Conservation (phyloP, 495 filamentous ascomycete species). For the Tuber indicum region DNA sequence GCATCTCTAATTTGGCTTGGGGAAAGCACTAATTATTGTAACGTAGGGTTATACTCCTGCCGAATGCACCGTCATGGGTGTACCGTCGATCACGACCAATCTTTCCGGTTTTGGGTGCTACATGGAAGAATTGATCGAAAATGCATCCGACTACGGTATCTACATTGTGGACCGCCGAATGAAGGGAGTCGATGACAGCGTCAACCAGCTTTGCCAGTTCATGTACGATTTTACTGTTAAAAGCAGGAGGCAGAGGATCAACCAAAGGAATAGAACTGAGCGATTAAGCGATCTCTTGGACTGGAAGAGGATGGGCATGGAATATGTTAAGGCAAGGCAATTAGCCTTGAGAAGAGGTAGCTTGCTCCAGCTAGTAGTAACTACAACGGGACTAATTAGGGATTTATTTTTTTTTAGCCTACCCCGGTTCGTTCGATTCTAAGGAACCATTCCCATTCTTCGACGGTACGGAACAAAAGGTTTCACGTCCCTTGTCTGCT, state of each 20-base stretch:
- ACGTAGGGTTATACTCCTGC: constrained; percentile 80
- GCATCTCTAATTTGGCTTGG: neutral
- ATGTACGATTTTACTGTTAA: constrained; percentile 96
- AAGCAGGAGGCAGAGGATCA: constrained; percentile 92
- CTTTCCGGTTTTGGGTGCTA: constrained; percentile 97
- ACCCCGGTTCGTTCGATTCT: constrained; percentile 73
- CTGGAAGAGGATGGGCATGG: constrained; percentile 99
- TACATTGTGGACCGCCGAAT: constrained; percentile 94
- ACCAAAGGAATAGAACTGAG: constrained; percentile 97
- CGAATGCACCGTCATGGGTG: constrained; percentile 98
- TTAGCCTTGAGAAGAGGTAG: constrained; percentile 75
- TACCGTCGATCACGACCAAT: constrained; percentile 97
- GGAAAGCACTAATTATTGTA: constrained; percentile 12
- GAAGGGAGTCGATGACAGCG: constrained; percentile 95
- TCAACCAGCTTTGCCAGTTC: constrained; percentile 84
- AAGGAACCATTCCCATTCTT: constrained; percentile 79
- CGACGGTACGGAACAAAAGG: constrained; percentile 81
- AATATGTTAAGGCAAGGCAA: constrained; percentile 96
- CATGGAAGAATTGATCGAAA: constrained; percentile 99
- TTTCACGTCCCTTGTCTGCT: constrained; percentile 85
- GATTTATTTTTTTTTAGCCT: constrained; percentile 53
- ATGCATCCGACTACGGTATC: constrained; percentile 94
- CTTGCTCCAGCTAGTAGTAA: constrained; percentile 12
- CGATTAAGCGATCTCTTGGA: constrained; percentile 88
- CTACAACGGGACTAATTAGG: constrained; percentile 9